Percentiles rank a stretch among this genome's conserved stretches.
These are phyloP conservation scores for Uronychia binucleata DNA, from an alignment of 73 alveolate species.

Conservation along the genomic window DNA sequence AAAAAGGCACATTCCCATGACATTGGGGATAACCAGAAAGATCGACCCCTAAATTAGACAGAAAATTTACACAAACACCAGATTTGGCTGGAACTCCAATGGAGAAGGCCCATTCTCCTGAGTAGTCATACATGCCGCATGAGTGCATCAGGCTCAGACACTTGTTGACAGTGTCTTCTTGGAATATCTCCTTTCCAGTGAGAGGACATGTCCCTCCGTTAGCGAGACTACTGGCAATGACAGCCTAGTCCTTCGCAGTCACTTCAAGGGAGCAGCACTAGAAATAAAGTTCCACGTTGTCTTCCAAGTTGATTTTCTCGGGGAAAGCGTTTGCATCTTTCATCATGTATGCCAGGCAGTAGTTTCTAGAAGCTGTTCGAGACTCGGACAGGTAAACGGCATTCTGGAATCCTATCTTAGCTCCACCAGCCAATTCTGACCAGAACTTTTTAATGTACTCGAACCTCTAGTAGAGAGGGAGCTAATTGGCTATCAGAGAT, in stretches of 20 bases:
- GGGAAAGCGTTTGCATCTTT: conserved; percentile 51
- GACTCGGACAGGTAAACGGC: conserved; percentile 31
- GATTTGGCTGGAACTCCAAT: conserved; percentile 61
- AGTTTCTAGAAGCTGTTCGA: conserved; percentile 33
- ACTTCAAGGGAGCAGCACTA: conserved; percentile 47
- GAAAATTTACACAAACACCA: conserved; percentile 43
- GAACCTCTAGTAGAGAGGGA: conserved; percentile 21
- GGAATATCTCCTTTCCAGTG: conserved; percentile 48
- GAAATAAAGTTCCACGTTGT: conserved; percentile 51
- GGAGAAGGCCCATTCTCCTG: conserved; percentile 60
- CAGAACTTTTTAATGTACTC: conserved; percentile 43
- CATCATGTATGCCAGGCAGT: conserved; percentile 46
- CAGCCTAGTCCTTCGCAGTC: conserved; percentile 42
- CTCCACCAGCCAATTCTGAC: conserved; percentile 41
- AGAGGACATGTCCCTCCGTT: conserved; percentile 58
- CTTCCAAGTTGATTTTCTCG: conserved; percentile 25
- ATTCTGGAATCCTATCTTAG: conserved; percentile 30
- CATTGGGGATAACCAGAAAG: conserved; percentile 50
- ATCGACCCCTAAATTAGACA: conserved; percentile 45
- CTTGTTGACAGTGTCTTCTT: conserved; percentile 34
- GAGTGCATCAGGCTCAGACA: conserved; percentile 45
- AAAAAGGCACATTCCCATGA: conserved; percentile 40
- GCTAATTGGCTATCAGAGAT: conserved; percentile 17
- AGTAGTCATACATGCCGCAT: conserved; percentile 64
- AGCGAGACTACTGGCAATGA: conserved; percentile 61